These are phyloP conservation scores for Singerocomus inundabilis DNA, from an alignment of 1,284 basidiomycete species.

Conservation along the genomic window DNA sequence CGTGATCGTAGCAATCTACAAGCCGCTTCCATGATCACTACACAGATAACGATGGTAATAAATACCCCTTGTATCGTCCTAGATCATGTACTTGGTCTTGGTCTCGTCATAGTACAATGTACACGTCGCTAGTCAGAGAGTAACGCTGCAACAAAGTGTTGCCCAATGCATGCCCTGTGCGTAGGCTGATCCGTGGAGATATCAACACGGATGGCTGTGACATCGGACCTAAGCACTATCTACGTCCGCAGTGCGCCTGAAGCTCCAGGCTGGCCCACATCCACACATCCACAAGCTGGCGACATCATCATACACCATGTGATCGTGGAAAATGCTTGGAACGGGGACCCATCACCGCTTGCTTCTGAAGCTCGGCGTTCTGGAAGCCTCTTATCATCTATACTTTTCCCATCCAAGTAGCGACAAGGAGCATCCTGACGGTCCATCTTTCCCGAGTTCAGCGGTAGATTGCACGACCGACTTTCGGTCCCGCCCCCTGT, in stretches of 20 bases:
- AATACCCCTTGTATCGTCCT: constrained; percentile 81
- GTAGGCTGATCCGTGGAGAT: too few relatives aligned
- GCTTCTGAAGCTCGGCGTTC: neutral
- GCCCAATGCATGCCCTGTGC: too few relatives aligned
- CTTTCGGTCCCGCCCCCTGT: too few relatives aligned
- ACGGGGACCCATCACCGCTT: neutral
- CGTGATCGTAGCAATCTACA: constrained; percentile 52
- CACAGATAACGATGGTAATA: constrained; percentile 94
- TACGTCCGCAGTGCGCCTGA: neutral
- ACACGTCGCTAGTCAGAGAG: constrained; percentile 48
- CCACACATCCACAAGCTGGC: neutral
- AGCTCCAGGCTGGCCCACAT: neutral
- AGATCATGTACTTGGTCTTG: constrained; percentile 94
- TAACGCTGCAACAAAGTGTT: neutral
- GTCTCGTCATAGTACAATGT: constrained; percentile 84
- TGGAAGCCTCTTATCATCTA: neutral
- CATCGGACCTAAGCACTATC: neutral
- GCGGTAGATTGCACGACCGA: too few relatives aligned
- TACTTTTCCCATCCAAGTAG: neutral
- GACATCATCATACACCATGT: neutral
- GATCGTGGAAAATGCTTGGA: neutral
- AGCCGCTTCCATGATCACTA: constrained; percentile 90
- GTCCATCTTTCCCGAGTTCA: too few relatives aligned
- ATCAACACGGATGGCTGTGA: neutral
- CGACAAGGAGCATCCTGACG: neutral